Base-by-base conservation (phyloP, 768 basidiomycete species). In the Amylocystis lapponica region DNA sequence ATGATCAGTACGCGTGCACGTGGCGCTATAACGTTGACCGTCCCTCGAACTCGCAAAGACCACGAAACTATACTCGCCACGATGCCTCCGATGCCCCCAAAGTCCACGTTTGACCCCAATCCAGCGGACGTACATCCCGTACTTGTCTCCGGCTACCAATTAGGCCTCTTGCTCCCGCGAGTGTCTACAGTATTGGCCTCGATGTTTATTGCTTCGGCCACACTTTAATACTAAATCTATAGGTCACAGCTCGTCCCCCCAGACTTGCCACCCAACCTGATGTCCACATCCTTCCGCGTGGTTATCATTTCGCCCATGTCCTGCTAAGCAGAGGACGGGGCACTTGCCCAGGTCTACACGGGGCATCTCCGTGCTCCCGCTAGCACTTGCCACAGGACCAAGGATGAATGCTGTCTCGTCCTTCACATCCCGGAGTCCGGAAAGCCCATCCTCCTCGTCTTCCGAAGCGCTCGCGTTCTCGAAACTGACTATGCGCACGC, bases 401-500 rank as follows among this genome's bases (percentile, higher is more conserved):
- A 52, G 27, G 32, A 40, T 43, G 45, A 70, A 68, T 12, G 49
- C 57, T 1, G 43, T 54, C 37, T 59, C 63, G 27, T 50, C 57
- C 5, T 52, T 47, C 11, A 67, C 48, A 14, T 65, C 60, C 36
- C 62, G 53, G 41, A 72, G 43, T 21, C 65, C 67, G 13, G 59
- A 55, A 2, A 66, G 38, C 13, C 49, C 55, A 14, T 46, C 43
- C 36, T 55, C 48, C 11, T 17, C 20, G 29, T 32, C 37, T 6
- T 39, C 55, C 13, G 51, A 34, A n/a, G 40, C 44, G 5, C 33
- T 48, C 12, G 49, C 50, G 10, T 64, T 63, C 21, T 47, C 50
- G 42, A 76, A 69, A 12, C 61, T 60, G 64, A 81, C 57, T 30
- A 77, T 57, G 23, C 62, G 63, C 23, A 69, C 48, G 1, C 74